Conservation (phyloP, 2,329 filamentous ascomycete species). For the Fusarium mundagurra region DNA sequence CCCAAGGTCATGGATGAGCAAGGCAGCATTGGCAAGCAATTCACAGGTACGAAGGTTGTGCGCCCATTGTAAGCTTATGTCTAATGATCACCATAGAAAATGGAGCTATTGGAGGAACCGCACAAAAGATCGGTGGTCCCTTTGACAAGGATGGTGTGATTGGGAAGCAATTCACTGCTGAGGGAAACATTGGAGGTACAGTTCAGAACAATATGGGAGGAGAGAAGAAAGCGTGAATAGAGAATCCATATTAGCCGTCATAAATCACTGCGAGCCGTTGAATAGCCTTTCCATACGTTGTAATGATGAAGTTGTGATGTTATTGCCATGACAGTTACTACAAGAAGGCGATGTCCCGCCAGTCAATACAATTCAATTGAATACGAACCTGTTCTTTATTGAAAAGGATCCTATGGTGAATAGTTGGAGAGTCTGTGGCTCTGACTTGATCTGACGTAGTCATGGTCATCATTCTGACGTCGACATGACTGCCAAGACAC, state of each 20-base stretch:
- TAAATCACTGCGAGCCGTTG: rapidly evolving
- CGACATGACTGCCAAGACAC: not conserved
- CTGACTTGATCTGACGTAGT: not conserved
- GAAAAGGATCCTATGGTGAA: rapidly evolving
- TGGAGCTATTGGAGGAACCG: constrained; percentile 61
- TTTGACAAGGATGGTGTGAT: constrained; percentile 61
- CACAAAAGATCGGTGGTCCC: constrained; percentile 61
- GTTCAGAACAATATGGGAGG: constrained; percentile 59
- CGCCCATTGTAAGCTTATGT: rapidly evolving
- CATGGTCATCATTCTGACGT: constrained; percentile 18
- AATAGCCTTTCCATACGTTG: rapidly evolving
- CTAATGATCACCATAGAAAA: constrained; percentile 44
- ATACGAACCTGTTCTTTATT: not conserved
- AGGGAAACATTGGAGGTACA: constrained; percentile 62
- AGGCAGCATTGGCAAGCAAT: constrained; percentile 64
- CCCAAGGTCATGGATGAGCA: constrained; percentile 58
- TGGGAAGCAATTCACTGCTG: constrained; percentile 64
- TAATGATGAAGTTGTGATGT: not conserved
- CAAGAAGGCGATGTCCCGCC: not conserved
- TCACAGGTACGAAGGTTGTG: constrained; percentile 52
- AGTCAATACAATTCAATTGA: not conserved
- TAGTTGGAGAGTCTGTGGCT: not conserved
- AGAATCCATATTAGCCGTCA: rapidly evolving
- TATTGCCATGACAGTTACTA: not conserved
- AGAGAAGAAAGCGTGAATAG: constrained; percentile 40